A percentile compares a stretch with the other conserved stretches of the same genome.
phyloP scores from a whole-genome alignment of 176 grass and related monocot genomes.

The Calamus simplicifolius region DNA sequence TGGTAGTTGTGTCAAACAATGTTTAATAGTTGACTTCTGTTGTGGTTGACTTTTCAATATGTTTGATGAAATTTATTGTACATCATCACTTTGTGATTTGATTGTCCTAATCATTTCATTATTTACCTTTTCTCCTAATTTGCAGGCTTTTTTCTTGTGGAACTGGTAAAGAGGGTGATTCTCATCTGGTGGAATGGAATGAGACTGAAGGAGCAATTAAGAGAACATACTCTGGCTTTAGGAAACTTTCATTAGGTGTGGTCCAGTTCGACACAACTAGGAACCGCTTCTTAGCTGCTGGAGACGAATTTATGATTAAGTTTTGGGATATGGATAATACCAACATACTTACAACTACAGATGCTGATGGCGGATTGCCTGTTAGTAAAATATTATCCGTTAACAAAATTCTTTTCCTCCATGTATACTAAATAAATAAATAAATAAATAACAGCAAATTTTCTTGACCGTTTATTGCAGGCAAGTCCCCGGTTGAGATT shows the following conservation, averaged over 20 bases:
- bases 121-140: not conserved
- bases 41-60: no score
- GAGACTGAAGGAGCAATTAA: constrained; percentile 95
- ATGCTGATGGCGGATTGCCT: constrained; percentile 81
- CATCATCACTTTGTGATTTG: no score
- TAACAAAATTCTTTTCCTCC: not conserved
- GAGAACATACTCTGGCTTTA: constrained; percentile 83
- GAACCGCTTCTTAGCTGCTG: constrained; percentile 91
- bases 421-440: constrained; percentile 4
- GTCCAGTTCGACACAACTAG: constrained; percentile 95
- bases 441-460: constrained; percentile 4
- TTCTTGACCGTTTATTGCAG: constrained; percentile 34
- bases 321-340: constrained; percentile 99
- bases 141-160: constrained; percentile 91
- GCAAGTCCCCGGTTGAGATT: constrained; percentile 93
- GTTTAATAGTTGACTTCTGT: no score
- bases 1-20: no score
- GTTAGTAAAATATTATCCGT: constrained; percentile 31
- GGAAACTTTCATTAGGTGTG: constrained; percentile 77
- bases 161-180: constrained; percentile 96
- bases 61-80: no score
- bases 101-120: not conserved
- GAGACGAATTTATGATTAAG: constrained; percentile 94
- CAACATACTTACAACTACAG: constrained; percentile 76
- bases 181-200: constrained; percentile 97